phyloP scores from a whole-genome alignment of 352 stramenopile genomes.

The Phytopythium cucurbitacearum region DNA sequence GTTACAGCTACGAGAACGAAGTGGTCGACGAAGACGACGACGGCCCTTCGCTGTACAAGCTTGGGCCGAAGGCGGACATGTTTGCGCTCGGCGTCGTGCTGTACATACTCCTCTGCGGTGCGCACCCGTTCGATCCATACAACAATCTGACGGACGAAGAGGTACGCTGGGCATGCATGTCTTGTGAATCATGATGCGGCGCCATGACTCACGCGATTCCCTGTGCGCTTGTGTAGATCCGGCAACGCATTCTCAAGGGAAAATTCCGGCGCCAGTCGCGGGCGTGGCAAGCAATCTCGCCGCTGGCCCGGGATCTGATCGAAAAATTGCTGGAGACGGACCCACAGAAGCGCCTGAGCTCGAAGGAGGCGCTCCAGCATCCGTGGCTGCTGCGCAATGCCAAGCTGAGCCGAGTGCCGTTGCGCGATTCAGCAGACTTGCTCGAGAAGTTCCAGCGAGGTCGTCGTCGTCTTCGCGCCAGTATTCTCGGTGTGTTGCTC shows the following conservation, averaged over 20 bases:
- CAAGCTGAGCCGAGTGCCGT: constrained; percentile 47
- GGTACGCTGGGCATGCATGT: constrained; percentile 15
- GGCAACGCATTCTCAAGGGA: constrained; percentile 70
- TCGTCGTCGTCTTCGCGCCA: constrained; percentile 66
- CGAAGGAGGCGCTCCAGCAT: constrained; percentile 58
- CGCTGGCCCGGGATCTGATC: constrained; percentile 62
- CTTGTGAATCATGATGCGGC: background rate
- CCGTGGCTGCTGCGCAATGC: constrained; percentile 62
- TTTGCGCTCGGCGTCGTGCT: constrained; percentile 80
- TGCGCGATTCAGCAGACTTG: constrained; percentile 65
- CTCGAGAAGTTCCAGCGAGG: constrained; percentile 80
- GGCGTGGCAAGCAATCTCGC: constrained; percentile 70
- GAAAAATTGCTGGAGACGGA: constrained; percentile 65
- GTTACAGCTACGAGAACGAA: constrained; percentile 1
- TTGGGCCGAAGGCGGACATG: constrained; percentile 75
- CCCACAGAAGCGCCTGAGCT: constrained; percentile 58
- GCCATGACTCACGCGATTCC: background rate
- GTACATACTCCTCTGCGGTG: constrained; percentile 84
- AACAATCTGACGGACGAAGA: constrained; percentile 85
- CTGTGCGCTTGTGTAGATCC: constrained; percentile 38
- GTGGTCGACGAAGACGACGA: constrained; percentile 13
- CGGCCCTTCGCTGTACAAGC: constrained; percentile 31
- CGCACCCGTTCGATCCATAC: constrained; percentile 80
- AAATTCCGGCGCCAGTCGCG: constrained; percentile 71
- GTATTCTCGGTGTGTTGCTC: constrained; percentile 74